Evolutionary conservation across 306 rosid species (phyloP).

Genomic region (Chamaecrista fasciculata): DNA sequence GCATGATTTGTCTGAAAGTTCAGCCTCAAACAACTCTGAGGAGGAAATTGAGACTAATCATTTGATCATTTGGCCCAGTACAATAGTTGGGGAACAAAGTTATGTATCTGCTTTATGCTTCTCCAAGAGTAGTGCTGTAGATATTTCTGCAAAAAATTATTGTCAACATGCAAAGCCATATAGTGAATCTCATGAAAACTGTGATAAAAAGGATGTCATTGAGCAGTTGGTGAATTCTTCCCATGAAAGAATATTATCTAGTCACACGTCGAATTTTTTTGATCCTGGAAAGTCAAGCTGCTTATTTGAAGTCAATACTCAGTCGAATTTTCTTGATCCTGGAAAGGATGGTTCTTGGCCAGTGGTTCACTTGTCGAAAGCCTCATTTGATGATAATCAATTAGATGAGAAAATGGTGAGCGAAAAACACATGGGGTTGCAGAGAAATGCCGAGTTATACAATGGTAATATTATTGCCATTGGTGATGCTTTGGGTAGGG

Average conservation of each 20-base stretch:
- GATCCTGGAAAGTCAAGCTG: constrained; percentile 41
- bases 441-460: constrained; percentile 37
- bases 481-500: constrained; percentile 33
- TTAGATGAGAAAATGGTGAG: constrained; percentile 30
- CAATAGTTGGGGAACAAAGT: constrained; percentile 35
- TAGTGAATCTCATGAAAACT: constrained; percentile 30
- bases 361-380: constrained; percentile 27
- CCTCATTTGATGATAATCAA: constrained; percentile 30
- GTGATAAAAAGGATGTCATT: constrained; percentile 37
- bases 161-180: constrained; percentile 42
- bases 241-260: constrained; percentile 30
- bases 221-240: constrained; percentile 35
- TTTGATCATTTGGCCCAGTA: constrained; percentile 42
- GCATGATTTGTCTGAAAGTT: constrained; percentile 56
- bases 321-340: too few relatives aligned
- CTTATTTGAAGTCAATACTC: constrained; percentile 32
- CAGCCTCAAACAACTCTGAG: constrained; percentile 51
- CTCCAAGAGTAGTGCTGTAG: constrained; percentile 34
- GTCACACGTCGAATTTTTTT: constrained; percentile 35
- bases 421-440: constrained; percentile 35
- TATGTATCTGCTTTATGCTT: constrained; percentile 66
- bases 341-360: constrained; percentile 29
- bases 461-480: constrained; percentile 29
- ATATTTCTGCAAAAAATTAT: constrained; percentile 40
- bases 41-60: constrained; percentile 54